A percentile compares a stretch with the other conserved stretches of the same genome.
These are phyloP conservation scores for Hordeum pubiflorum DNA, from an alignment of 202 grass and related monocot species.

Conservation along the genomic window DNA sequence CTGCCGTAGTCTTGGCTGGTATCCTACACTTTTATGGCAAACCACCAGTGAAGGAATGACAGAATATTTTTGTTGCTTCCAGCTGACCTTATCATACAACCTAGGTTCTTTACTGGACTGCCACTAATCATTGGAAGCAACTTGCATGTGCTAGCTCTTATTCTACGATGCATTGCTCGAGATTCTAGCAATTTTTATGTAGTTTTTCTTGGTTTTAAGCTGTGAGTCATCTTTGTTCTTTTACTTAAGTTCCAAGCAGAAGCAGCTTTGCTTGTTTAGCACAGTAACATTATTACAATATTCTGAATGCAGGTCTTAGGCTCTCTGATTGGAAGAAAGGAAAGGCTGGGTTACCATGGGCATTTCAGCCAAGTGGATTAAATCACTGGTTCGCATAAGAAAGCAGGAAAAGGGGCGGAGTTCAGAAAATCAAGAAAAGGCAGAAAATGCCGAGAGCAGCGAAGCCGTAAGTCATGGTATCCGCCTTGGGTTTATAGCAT, in stretches of 20 bases:
- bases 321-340: conserved; percentile 24
- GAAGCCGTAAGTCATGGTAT: conserved; percentile 53
- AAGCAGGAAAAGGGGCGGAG: conserved; percentile 53
- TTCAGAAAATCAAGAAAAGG: conserved; percentile 48
- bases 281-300: neutral
- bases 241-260: conserved; percentile 24
- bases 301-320: conserved; percentile 26
- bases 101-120: conserved; percentile 12
- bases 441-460: conserved; percentile 39
- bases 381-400: conserved; percentile 69
- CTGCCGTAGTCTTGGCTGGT: neutral
- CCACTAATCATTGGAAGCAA: conserved; percentile 20
- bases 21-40: neutral
- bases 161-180: neutral
- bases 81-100: conserved; percentile 13
- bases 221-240: neutral
- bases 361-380: conserved; percentile 87
- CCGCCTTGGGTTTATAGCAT: neutral
- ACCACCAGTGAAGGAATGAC: neutral
- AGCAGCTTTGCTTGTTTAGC: neutral
- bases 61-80: conserved; percentile 21
- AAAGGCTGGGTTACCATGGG: conserved; percentile 47
- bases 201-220: conserved; percentile 7
- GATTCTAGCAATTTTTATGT: conserved; percentile 11
- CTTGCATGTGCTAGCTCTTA: conserved; percentile 5